Conservation (phyloP, 345 rosid species). For the Raphanus raphanistrum region DNA sequence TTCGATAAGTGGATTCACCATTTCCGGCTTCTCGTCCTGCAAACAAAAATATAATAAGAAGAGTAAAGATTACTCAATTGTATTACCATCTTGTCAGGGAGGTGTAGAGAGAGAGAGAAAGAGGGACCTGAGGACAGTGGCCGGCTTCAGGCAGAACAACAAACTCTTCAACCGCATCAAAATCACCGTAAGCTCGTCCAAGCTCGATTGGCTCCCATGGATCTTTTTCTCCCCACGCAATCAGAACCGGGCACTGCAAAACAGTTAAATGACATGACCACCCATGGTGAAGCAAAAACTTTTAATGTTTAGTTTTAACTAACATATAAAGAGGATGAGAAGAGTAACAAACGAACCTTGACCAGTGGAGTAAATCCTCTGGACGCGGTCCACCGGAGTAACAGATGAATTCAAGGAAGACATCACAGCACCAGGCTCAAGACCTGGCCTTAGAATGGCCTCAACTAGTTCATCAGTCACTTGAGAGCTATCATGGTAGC, state of each 20-base stretch:
- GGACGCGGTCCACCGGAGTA: constrained; percentile 92
- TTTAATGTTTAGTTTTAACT: constrained; percentile 1
- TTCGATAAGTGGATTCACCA: constrained; percentile 82
- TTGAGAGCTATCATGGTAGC: constrained; percentile 75
- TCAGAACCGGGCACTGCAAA: constrained; percentile 76
- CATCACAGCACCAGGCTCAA: constrained; percentile 89
- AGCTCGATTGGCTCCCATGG: constrained; percentile 93
- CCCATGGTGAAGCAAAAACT: background rate
- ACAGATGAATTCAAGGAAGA: constrained; percentile 88
- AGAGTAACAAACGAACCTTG: constrained; percentile 48
- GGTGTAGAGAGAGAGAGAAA: background rate
- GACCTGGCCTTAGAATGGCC: constrained; percentile 83
- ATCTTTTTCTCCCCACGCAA: constrained; percentile 97
- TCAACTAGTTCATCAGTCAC: constrained; percentile 89
- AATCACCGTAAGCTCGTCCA: constrained; percentile 61
- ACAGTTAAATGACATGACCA: background rate
- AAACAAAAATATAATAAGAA: constrained; percentile 4
- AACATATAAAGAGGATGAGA: constrained; percentile 11
- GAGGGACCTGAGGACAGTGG: constrained; percentile 88
- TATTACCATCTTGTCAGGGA: background rate
- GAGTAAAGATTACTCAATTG: background rate
- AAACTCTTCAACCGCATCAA: constrained; percentile 70
- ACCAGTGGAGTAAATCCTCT: constrained; percentile 76
- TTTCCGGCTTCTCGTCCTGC: constrained; percentile 86
- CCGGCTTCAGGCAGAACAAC: constrained; percentile 73